phyloP scores from a whole-genome alignment of 2,329 filamentous ascomycete species.

The Stachybotrys chlorohalonatus region DNA sequence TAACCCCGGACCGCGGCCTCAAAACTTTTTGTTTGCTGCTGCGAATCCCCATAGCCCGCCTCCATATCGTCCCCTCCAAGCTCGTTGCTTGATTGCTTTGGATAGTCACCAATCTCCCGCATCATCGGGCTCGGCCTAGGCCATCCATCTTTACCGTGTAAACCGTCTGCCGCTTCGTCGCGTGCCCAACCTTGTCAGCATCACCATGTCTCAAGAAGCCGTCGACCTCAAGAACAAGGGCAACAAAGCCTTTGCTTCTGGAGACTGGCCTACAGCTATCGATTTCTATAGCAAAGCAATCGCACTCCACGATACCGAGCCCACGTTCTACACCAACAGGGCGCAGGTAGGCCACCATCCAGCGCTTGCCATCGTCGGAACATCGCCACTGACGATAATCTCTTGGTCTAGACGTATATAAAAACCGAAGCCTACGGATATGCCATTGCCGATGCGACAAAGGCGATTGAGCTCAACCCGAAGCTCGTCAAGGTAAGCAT shows the following conservation, averaged over 20 bases:
- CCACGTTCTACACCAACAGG: conserved; percentile 88
- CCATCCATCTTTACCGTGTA: neutral
- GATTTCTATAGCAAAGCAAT: conserved; percentile 85
- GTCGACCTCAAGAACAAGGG: conserved; percentile 84
- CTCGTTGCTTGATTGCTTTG: neutral
- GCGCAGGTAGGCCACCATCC: conserved; percentile 61
- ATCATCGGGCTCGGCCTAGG: neutral
- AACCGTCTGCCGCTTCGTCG: neutral
- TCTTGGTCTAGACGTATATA: conserved; percentile 65
- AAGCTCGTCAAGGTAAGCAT: conserved; percentile 72
- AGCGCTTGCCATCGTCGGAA: conserved; percentile 5
- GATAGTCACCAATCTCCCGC: neutral
- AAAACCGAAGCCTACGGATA: conserved; percentile 94
- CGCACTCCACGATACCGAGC: conserved; percentile 69
- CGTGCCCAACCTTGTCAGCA: conserved; percentile 3
- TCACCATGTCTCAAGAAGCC: conserved; percentile 52
- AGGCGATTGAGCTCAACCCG: conserved; percentile 82
- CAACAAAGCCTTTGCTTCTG: conserved; percentile 82
- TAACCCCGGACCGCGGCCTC: neutral
- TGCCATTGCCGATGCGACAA: conserved; percentile 82
- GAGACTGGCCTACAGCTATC: conserved; percentile 78
- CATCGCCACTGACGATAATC: conserved; percentile 27
- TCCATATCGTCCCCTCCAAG: neutral
- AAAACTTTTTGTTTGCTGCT: neutral
- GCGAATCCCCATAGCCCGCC: neutral